Conservation (phyloP, 768 basidiomycete genomes). For the Rhizopogon salebrosus region DNA sequence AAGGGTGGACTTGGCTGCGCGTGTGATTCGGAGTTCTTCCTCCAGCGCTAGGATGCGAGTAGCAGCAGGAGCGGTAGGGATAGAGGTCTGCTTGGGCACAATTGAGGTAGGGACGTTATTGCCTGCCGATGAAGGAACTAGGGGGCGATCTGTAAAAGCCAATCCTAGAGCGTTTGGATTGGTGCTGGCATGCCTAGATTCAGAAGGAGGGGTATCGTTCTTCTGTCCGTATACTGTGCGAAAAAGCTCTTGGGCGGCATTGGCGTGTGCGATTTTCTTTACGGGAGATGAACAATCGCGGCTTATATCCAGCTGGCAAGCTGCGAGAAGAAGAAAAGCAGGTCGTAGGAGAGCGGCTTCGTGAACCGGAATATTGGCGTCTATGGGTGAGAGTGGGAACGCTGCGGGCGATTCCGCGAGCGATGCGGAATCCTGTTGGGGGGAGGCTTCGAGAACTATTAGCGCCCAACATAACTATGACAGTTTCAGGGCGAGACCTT, state of each 20-base stretch:
- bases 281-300: constrained; percentile 18
- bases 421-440: constrained; percentile 4
- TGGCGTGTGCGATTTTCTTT: constrained; percentile 15
- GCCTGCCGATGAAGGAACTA: neutral
- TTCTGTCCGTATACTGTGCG: constrained; percentile 24
- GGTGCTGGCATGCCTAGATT: constrained; percentile 7
- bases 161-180: constrained; percentile 19
- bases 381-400: constrained; percentile 4
- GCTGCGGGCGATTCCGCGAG: constrained; percentile 7
- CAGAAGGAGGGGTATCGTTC: constrained; percentile 15
- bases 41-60: constrained; percentile 19
- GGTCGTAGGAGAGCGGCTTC: constrained; percentile 19
- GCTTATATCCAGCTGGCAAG: constrained; percentile 28
- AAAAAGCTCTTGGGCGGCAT: constrained; percentile 24
- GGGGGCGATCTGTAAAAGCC: constrained; percentile 14
- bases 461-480: constrained; percentile 12
- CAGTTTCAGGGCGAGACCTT: constrained; percentile 9
- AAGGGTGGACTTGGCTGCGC: constrained; percentile 10
- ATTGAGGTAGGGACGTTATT: neutral
- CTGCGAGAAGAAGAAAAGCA: constrained; percentile 25
- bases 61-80: constrained; percentile 1
- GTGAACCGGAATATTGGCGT: constrained; percentile 7
- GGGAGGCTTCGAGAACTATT: constrained; percentile 5
- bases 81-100: neutral
- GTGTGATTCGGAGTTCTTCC: constrained; percentile 16